Percentiles rank a stretch among this genome's conserved stretches.
phyloP scores from a whole-genome alignment of 2,329 filamentous ascomycete species.

The Alternaria sp. region DNA sequence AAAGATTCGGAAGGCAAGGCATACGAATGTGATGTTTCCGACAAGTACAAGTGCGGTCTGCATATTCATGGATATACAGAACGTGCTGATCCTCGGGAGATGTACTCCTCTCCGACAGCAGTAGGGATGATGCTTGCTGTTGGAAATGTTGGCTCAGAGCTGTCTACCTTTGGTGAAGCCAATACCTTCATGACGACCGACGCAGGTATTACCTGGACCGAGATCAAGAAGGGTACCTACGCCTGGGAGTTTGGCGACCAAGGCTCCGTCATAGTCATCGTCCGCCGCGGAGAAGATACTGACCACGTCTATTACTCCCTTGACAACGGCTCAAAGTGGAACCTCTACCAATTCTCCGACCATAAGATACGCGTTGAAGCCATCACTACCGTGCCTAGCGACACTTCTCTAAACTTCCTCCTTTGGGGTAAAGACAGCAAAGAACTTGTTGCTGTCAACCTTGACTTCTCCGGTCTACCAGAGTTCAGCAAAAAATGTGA shows the following conservation, averaged over 20 bases:
- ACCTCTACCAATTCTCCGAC: slow-evolving; percentile 76
- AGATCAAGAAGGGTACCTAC: slow-evolving; percentile 86
- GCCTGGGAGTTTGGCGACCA: slow-evolving; percentile 97
- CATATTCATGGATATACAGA: slow-evolving; percentile 98
- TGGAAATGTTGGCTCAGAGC: slow-evolving; percentile 84
- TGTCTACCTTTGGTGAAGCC: slow-evolving; percentile 73
- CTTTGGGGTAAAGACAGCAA: slow-evolving; percentile 76
- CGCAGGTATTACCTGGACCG: slow-evolving; percentile 88
- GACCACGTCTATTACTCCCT: slow-evolving; percentile 77
- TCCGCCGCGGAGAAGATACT: slow-evolving; percentile 73
- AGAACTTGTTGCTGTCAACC: slow-evolving; percentile 76
- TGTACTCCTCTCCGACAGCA: slow-evolving; percentile 86
- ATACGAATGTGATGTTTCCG: slow-evolving; percentile 72
- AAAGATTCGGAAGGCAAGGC: slow-evolving; percentile 75
- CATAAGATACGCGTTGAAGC: slow-evolving; percentile 75
- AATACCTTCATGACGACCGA: slow-evolving; percentile 93
- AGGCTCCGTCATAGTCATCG: slow-evolving; percentile 90
- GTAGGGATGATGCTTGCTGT: slow-evolving; percentile 90
- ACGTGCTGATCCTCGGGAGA: slow-evolving; percentile 80
- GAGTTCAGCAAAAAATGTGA: slow-evolving; percentile 74
- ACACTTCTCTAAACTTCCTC: slow-evolving; percentile 89
- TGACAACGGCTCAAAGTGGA: slow-evolving; percentile 84
- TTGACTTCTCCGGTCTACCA: slow-evolving; percentile 84
- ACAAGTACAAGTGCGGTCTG: slow-evolving; percentile 75
- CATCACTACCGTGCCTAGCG: slow-evolving; percentile 87